These are phyloP conservation scores for Brassica rapa DNA, from an alignment of 345 rosid genomes.

Conservation along the genomic window DNA sequence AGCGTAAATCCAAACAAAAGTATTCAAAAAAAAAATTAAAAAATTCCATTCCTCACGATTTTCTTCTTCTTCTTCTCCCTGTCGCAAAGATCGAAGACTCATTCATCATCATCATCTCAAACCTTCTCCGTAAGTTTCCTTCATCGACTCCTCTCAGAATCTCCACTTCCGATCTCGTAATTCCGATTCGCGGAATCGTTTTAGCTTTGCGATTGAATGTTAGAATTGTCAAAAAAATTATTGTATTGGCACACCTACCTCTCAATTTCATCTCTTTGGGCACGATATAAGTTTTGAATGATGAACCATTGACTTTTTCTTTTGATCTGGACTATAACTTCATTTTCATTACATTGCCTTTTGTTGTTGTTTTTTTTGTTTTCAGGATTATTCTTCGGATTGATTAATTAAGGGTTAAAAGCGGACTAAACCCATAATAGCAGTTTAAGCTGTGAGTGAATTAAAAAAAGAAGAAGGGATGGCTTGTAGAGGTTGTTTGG, in stretches of 20 bases:
- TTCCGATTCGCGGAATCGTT: slow-evolving; percentile 2
- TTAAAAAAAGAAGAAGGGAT: slow-evolving; percentile 28
- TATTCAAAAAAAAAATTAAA: neutral
- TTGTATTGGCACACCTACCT: neutral
- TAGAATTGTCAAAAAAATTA: neutral
- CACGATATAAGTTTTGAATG: neutral
- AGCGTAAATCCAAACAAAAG: neutral
- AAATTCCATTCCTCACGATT: neutral
- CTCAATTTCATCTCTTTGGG: neutral
- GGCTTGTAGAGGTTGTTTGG: slow-evolving; percentile 86
- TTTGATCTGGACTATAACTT: too few species aligned
- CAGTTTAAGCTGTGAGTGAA: neutral
- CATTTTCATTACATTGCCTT: too few species aligned
- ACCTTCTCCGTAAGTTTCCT: slow-evolving; percentile 30
- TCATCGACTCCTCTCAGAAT: neutral
- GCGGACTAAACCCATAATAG: slow-evolving; percentile 11
- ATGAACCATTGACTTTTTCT: neutral
- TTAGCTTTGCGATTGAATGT: slow-evolving; percentile 5
- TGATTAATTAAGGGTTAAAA: slow-evolving; percentile 42
- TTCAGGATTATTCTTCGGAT: slow-evolving; percentile 34
- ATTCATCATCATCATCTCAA: slow-evolving; percentile 28
- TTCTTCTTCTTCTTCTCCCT: neutral
- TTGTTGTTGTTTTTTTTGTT: neutral
- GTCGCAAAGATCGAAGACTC: slow-evolving; percentile 4
- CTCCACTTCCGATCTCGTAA: neutral